These are phyloP conservation scores for Bruguiera gymnorhiza DNA, from an alignment of 345 rosid species.

Conservation along the genomic window DNA sequence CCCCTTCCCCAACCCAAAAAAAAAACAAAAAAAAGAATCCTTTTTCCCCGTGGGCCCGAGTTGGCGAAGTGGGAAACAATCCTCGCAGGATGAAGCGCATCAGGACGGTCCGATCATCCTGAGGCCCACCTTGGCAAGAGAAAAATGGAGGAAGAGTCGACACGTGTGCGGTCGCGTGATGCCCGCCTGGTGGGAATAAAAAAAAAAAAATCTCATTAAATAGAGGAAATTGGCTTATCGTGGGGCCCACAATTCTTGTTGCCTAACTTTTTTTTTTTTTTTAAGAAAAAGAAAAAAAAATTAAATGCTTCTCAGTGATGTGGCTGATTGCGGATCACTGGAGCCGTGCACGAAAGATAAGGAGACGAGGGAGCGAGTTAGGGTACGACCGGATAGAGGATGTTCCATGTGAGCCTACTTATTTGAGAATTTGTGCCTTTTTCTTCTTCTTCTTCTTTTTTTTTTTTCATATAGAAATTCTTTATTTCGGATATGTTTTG, in stretches of 20 bases:
- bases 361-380: background rate
- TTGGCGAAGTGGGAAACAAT: too few species aligned
- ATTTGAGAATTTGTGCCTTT: background rate
- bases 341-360: background rate
- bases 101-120: background rate
- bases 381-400: background rate
- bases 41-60: background rate
- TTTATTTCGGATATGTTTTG: too few species aligned
- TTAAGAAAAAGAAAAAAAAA: background rate
- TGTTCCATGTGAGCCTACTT: too few species aligned
- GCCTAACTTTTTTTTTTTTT: background rate
- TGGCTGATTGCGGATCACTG: conserved; percentile 10
- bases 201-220: background rate
- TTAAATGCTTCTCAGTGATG: background rate
- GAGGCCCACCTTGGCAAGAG: background rate
- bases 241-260: background rate
- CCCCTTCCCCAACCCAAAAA: background rate
- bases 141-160: background rate
- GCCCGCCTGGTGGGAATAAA: background rate
- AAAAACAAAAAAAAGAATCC: conserved; percentile 9
- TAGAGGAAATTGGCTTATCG: background rate
- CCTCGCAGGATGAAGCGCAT: background rate
- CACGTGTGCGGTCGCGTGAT: background rate
- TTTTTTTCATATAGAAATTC: too few species aligned
- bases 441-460: background rate